Conservation (phyloP, 1,284 basidiomycete species). For the Cutaneotrichosporon curvatum region DNA sequence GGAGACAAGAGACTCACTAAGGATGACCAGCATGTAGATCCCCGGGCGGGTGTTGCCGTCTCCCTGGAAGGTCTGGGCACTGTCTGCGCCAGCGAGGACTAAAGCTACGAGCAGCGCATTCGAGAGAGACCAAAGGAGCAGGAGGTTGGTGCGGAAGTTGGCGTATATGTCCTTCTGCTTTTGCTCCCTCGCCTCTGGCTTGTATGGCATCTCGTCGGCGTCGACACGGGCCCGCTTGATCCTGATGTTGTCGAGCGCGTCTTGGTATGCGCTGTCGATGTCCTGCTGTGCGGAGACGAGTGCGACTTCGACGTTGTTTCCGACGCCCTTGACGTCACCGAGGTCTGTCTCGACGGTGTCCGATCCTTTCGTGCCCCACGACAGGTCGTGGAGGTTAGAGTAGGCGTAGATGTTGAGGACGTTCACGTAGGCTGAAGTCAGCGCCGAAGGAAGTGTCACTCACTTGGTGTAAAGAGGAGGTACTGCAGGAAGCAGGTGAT, state of each 20-base stretch:
- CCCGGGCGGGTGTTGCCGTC: conserved; percentile 51
- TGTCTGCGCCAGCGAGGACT: conserved; percentile 63
- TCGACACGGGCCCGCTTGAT: conserved; percentile 37
- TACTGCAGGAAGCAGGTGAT: conserved; percentile 86
- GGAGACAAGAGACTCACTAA: conserved; percentile 26
- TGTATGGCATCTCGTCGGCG: conserved; percentile 46
- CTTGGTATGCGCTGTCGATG: conserved; percentile 81
- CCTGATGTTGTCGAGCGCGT: conserved; percentile 69
- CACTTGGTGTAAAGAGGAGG: conserved; percentile 57
- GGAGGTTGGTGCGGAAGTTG: conserved; percentile 66
- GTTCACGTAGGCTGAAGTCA: conserved; percentile 14
- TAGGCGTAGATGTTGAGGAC: conserved; percentile 33
- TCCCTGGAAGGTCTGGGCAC: conserved; percentile 58
- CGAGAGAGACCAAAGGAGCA: conserved; percentile 39
- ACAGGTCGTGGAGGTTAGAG: conserved; percentile 57
- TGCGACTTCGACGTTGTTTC: conserved; percentile 77
- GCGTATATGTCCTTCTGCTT: conserved; percentile 77
- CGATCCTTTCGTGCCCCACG: conserved; percentile 81
- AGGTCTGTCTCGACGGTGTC: conserved; percentile 65
- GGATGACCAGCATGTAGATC: conserved; percentile 39
- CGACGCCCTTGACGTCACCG: conserved; percentile 58
- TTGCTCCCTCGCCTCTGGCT: conserved; percentile 53
- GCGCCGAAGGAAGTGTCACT: conserved; percentile 12
- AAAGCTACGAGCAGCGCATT: conserved; percentile 75
- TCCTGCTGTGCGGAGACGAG: conserved; percentile 78